phyloP scores from a whole-genome alignment of 371 early-diverging fungal species.

The Chytridium lagenaria region DNA sequence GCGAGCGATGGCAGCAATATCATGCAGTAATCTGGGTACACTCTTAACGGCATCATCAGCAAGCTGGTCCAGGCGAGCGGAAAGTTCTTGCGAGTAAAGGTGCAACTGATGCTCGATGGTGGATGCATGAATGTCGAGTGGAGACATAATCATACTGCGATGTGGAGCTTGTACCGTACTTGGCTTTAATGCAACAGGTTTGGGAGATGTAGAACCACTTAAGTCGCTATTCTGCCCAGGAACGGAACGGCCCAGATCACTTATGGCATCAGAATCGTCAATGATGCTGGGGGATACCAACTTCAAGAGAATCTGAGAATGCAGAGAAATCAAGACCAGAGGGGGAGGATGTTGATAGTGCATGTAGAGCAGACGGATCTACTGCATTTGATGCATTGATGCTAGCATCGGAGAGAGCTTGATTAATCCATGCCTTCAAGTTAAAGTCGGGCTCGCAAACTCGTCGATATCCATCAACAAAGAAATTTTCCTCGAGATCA shows the following conservation, averaged over 20 bases:
- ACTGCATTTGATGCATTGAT: not conserved
- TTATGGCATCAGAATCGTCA: not conserved
- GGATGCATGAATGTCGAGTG: conserved; percentile 57
- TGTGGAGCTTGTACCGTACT: not conserved
- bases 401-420: conserved; percentile 37
- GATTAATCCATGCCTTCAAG: conserved; percentile 71
- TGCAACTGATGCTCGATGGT: conserved; percentile 67
- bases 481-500: no score
- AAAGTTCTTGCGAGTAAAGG: conserved; percentile 59
- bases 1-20: conserved; percentile 66
- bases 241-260: not conserved
- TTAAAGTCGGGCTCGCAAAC: conserved; percentile 52
- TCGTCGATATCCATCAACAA: conserved; percentile 5
- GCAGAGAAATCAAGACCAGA: not conserved
- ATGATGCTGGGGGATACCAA: conserved; percentile 3
- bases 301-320: conserved; percentile 1
- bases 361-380: not conserved
- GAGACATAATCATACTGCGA: not conserved
- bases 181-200: not conserved
- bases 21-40: conserved; percentile 71
- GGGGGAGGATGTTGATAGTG: not conserved
- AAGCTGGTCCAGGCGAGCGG: conserved; percentile 57
- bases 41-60: conserved; percentile 58
- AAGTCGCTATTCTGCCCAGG: no score
- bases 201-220: not conserved